Evolutionary conservation across 2,329 filamentous ascomycete species (phyloP).

Genomic region (Dothistroma septosporum): DNA sequence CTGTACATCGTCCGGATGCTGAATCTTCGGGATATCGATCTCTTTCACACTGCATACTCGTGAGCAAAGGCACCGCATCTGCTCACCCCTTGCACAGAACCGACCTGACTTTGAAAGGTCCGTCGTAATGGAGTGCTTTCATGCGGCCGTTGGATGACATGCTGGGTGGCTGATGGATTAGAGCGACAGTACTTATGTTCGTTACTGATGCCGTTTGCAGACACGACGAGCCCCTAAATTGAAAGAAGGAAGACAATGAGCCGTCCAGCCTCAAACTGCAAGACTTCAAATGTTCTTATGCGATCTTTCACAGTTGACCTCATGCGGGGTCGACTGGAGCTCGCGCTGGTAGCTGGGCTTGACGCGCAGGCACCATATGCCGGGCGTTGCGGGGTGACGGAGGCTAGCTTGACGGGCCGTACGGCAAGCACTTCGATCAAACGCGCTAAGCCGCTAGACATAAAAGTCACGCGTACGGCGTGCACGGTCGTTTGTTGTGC

Average conservation of each 20-base stretch:
- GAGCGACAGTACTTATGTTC: no score
- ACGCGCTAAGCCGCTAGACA: neutral
- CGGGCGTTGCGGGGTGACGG: neutral
- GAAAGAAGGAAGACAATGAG: neutral
- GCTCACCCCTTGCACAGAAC: neutral
- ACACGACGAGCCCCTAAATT: neutral
- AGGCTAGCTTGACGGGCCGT: neutral
- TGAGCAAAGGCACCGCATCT: neutral
- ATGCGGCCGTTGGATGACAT: conserved; percentile 37
- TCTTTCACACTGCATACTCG: conserved; percentile 58
- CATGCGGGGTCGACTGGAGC: conserved; percentile 10
- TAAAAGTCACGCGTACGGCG: no score
- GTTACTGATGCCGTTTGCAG: neutral
- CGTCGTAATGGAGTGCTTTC: conserved; percentile 62
- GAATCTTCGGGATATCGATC: conserved; percentile 54
- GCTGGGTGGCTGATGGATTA: conserved; percentile 6
- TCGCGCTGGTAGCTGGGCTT: conserved; percentile 3
- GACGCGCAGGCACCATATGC: neutral
- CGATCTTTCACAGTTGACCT: conserved; percentile 4
- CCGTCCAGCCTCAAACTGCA: neutral
- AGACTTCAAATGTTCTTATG: neutral
- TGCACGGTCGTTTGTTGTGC: no score
- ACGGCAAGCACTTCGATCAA: neutral
- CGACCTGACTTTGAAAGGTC: conserved; percentile 42
- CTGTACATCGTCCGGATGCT: conserved; percentile 47